phyloP scores from a whole-genome alignment of 2,329 filamentous ascomycete species.

The Microsporum canis region DNA sequence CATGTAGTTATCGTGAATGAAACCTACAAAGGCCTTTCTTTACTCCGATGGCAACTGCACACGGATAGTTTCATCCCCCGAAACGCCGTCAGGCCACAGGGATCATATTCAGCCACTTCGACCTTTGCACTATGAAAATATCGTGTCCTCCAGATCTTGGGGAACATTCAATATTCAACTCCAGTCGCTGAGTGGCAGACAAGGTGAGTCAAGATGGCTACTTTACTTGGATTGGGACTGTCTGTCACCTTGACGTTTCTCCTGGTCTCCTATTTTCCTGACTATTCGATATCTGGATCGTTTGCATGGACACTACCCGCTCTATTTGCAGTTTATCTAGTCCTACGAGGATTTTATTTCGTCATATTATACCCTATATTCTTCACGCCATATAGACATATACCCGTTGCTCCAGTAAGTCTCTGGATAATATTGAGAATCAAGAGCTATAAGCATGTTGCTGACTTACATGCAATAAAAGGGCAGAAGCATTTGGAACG shows the following conservation, averaged over 20 bases:
- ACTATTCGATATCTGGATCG: not conserved
- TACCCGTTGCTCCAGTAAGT: slow-evolving; percentile 44
- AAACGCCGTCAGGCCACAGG: not conserved
- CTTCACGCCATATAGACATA: slow-evolving; percentile 46
- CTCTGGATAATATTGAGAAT: not conserved
- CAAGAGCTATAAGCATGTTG: not conserved
- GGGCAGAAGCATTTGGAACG: slow-evolving; percentile 35
- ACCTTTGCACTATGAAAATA: not conserved
- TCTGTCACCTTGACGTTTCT: not conserved
- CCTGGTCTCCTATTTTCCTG: slow-evolving; percentile 4
- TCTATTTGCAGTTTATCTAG: not conserved
- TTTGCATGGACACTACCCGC: slow-evolving; percentile 7
- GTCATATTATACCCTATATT: slow-evolving; percentile 47
- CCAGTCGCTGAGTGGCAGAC: too few species aligned
- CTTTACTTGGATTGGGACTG: not conserved
- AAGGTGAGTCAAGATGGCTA: not conserved
- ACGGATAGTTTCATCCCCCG: not conserved
- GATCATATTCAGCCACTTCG: not conserved
- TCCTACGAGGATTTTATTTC: slow-evolving; percentile 17
- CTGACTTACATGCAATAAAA: slow-evolving; percentile 13
- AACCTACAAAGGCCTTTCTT: too few species aligned
- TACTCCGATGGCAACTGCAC: not conserved
- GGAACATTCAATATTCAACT: not conserved
- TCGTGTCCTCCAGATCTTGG: not conserved
- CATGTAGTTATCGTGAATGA: too few species aligned